Conservation (phyloP, 768 basidiomycete species). For the Ephemerocybe angulata region DNA sequence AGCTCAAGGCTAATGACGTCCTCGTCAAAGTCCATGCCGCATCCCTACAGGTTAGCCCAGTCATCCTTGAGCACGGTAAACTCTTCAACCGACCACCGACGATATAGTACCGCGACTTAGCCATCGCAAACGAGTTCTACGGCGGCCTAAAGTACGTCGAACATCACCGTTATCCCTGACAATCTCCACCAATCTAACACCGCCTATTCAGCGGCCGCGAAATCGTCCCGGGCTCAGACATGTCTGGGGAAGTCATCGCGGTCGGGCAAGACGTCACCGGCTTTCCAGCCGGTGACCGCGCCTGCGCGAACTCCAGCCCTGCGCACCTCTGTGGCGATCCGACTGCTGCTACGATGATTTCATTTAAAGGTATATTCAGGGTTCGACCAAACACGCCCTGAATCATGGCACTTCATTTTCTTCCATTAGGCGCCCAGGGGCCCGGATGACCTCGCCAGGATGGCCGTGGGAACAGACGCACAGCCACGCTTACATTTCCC, state of each 20-base stretch:
- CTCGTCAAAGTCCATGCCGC: conserved; percentile 55
- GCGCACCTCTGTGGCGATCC: conserved; percentile 49
- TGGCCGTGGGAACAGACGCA: too few relatives aligned
- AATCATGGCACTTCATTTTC: too few relatives aligned
- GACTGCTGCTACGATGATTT: conserved; percentile 27
- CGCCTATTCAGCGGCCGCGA: too few relatives aligned
- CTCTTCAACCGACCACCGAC: too few relatives aligned
- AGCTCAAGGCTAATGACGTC: conserved; percentile 45
- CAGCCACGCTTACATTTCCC: too few relatives aligned
- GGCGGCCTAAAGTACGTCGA: too few relatives aligned
- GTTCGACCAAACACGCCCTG: too few relatives aligned
- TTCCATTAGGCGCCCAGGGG: too few relatives aligned
- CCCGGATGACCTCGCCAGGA: too few relatives aligned
- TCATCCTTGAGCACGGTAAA: not conserved
- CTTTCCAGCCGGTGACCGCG: conserved; percentile 55
- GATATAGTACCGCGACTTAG: conserved; percentile 47
- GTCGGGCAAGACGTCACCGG: conserved; percentile 39
- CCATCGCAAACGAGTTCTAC: conserved; percentile 38
- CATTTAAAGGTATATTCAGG: too few relatives aligned
- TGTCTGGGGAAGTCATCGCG: conserved; percentile 54
- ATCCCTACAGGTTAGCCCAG: conserved; percentile 43
- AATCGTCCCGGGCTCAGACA: conserved; percentile 43
- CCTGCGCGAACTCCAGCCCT: conserved; percentile 48
- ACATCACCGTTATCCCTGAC: too few relatives aligned
- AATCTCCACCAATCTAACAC: too few relatives aligned